Evolutionary conservation across 2,329 filamentous ascomycete species (phyloP).

Genomic region (Hysterium pulicare): DNA sequence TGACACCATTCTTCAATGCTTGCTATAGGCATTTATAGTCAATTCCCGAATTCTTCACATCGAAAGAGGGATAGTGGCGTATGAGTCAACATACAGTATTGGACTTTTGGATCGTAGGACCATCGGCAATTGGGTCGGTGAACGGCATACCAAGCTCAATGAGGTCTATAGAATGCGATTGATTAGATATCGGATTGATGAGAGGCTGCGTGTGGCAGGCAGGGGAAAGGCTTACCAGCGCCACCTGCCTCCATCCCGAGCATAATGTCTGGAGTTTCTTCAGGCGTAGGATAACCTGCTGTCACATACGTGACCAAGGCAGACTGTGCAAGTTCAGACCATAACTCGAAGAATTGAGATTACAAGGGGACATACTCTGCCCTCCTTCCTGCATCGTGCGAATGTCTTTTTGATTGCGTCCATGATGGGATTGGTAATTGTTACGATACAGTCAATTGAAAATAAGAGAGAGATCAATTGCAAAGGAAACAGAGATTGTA

Average conservation of each 20-base stretch:
- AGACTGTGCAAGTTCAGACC: conserved; percentile 49
- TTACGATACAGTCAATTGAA: no score
- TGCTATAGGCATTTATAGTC: conserved; percentile 38
- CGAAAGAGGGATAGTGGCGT: conserved; percentile 13
- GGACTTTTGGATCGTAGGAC: conserved; percentile 91
- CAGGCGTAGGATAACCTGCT: conserved; percentile 81
- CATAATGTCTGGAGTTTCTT: conserved; percentile 78
- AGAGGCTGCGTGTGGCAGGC: conserved; percentile 7
- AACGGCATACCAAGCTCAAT: conserved; percentile 96
- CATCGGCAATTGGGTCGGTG: conserved; percentile 96
- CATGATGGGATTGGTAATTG: no score
- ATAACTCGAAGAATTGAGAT: background rate
- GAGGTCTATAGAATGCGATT: conserved; percentile 58
- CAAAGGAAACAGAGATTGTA: no score
- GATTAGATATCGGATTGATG: background rate
- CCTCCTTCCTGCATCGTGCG: conserved; percentile 50
- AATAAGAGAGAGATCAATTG: no score
- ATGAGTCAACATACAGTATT: conserved; percentile 65
- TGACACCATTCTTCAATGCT: conserved; percentile 86
- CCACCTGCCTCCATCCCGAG: conserved; percentile 90
- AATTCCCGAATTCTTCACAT: conserved; percentile 7
- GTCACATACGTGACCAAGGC: conserved; percentile 96
- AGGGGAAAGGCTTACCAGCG: conserved; percentile 73
- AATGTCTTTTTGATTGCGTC: conserved; percentile 50
- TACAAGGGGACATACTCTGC: conserved; percentile 32